Evolutionary conservation across 352 stramenopile species (phyloP).

Genomic region (Pythium dissotocum): DNA sequence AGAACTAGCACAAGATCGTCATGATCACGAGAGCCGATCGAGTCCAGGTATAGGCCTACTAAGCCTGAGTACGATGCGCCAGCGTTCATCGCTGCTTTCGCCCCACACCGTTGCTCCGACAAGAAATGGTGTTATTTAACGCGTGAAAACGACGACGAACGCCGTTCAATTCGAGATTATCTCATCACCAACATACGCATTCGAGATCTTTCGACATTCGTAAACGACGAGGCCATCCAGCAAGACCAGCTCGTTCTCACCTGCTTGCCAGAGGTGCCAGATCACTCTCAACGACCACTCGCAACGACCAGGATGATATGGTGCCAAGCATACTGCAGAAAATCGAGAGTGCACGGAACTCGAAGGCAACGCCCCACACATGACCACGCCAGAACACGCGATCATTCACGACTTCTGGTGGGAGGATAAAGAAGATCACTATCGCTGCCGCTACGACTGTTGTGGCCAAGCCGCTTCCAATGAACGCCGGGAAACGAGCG

Average conservation of each 20-base stretch:
- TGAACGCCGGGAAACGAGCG: not conserved
- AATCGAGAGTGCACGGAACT: not conserved
- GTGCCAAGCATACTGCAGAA: conserved; percentile 2
- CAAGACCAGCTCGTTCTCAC: conserved; percentile 3
- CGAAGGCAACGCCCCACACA: not conserved
- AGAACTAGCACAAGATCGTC: too few relatives aligned
- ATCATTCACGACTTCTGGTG: conserved; percentile 4
- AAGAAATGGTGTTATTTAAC: too few relatives aligned
- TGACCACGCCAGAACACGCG: not conserved
- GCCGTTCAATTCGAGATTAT: not conserved
- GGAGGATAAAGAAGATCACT: conserved; percentile 2
- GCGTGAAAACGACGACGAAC: too few relatives aligned
- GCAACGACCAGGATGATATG: not conserved
- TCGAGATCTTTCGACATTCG: not conserved
- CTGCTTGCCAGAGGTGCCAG: conserved; percentile 7
- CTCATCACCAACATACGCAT: not conserved
- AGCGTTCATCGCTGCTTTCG: too few relatives aligned
- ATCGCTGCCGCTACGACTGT: not conserved
- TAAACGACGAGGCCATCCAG: not conserved
- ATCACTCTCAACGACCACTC: conserved; percentile 1
- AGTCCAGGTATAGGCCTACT: too few relatives aligned
- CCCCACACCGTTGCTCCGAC: too few relatives aligned
- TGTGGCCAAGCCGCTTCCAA: not conserved
- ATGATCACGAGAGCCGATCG: too few relatives aligned
- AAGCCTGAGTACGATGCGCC: too few relatives aligned